Evolutionary conservation across 1,284 basidiomycete species (phyloP).

Genomic region (Bondarzewia mesenterica): DNA sequence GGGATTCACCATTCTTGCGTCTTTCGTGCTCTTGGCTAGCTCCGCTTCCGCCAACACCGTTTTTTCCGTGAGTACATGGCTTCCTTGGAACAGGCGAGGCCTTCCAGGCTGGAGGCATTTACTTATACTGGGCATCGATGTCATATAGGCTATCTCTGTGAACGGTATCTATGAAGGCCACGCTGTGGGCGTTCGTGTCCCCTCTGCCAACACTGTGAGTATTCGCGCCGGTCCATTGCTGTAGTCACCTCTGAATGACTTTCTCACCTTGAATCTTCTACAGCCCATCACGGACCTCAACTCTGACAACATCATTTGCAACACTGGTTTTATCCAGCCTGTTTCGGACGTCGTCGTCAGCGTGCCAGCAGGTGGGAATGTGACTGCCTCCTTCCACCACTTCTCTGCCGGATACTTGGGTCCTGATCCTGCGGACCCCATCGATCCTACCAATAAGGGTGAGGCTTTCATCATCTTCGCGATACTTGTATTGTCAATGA

Average conservation of each 20-base stretch:
- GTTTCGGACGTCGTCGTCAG: conserved; percentile 36
- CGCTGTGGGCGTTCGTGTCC: conserved; percentile 29
- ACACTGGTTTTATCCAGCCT: conserved; percentile 43
- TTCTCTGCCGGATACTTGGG: conserved; percentile 32
- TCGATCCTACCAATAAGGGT: conserved; percentile 38
- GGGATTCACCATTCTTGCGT: conserved; percentile 15
- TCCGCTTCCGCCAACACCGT: conserved; percentile 27
- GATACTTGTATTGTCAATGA: not conserved
- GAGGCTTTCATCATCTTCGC: not conserved
- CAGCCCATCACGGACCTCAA: conserved; percentile 23
- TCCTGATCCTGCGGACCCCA: conserved; percentile 33
- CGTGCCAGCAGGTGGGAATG: conserved; percentile 35
- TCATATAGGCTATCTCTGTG: conserved; percentile 11
- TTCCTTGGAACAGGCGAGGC: not conserved
- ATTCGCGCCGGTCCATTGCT: not conserved
- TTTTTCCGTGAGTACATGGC: conserved; percentile 24
- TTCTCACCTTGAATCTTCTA: not conserved
- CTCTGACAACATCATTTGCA: conserved; percentile 32
- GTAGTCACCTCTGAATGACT: not conserved
- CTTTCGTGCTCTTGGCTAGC: conserved; percentile 20
- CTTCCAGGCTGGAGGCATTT: not conserved
- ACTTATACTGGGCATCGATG: conserved; percentile 19
- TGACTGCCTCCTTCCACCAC: conserved; percentile 44
- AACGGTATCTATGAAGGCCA: conserved; percentile 31
- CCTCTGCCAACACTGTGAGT: conserved; percentile 26